Base-by-base conservation (phyloP, 371 early-diverging fungal genomes). In the Sanchytrium tribonematis region DNA sequence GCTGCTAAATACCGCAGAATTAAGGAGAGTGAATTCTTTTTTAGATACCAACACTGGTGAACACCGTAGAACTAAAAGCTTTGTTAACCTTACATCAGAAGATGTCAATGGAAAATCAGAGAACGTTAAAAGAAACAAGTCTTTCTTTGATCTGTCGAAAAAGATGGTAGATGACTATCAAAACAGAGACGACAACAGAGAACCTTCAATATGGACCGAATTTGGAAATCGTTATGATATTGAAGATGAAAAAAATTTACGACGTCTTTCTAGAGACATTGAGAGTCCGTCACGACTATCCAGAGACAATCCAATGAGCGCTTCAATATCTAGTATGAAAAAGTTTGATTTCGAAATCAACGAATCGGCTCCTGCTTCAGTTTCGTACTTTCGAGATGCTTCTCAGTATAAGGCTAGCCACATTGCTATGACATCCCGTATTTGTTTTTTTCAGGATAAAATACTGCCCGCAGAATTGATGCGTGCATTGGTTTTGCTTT, bases 401-500 rank as follows among this genome's bases (percentile, higher is more conserved):
- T n/a, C n/a, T n/a, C 48, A 48, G 48, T 12, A 48, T 22, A 48
- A 48, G 48, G 48, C 12, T 22, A 22, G 48, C 12, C 48, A 48
- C 22, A 48, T 48, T 12, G 48, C 88, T 1, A 87, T 91, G 88
- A 89, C 89, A 2, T 86, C 86, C 74, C 83, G 89, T 32, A 86
- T 90, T 82, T 82, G 83, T 32, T 92, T 84, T 76, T 88, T 90
- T 69, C 85, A 84, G 71, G 93, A 92, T 74, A 79, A 86, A 27
- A 78, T 92, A 28, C 76, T 92, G 70, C 75, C 85, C 1, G 84
- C 88, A 2, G 91, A 91, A 77, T 78, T 78, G 71, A 67, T 80
- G 68, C 87, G 95, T 30, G 93, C 89, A 5, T 88, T 96, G 86
- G 91, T 88, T 66, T 85, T 94, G 66, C 79, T 96, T 73, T 92